A percentile compares a stretch with the other conserved stretches of the same genome.
Conservation (phyloP, 495 filamentous ascomycete genomes). For the Neohortaea acidophila region DNA sequence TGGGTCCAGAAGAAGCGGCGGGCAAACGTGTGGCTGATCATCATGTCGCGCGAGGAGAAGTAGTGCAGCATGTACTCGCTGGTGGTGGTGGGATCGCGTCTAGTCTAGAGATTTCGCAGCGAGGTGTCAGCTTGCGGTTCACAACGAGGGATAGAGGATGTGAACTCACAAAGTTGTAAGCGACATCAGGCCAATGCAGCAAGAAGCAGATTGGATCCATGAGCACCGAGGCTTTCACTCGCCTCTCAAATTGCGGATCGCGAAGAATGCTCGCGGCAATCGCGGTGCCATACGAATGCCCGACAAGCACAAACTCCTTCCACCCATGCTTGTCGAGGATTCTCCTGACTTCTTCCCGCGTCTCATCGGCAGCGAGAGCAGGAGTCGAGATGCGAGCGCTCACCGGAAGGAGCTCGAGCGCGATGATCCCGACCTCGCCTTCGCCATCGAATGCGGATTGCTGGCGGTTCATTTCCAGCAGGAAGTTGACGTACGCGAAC, state of each 20-base stretch:
- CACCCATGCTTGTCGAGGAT: constrained; percentile 39
- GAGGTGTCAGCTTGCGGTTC: background rate
- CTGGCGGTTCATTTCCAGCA: constrained; percentile 32
- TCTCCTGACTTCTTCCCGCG: constrained; percentile 36
- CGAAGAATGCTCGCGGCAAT: constrained; percentile 48
- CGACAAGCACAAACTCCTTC: constrained; percentile 38
- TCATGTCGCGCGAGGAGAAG: constrained; percentile 49
- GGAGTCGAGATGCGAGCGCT: constrained; percentile 42
- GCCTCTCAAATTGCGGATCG: constrained; percentile 25
- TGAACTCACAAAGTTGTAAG: constrained; percentile 44
- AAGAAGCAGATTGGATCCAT: constrained; percentile 52
- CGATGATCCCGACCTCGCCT: constrained; percentile 43
- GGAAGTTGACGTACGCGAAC: constrained; percentile 44
- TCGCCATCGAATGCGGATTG: constrained; percentile 13
- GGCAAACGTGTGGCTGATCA: constrained; percentile 41
- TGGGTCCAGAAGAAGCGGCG: constrained; percentile 55
- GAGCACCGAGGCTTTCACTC: constrained; percentile 37
- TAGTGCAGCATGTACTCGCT: constrained; percentile 54
- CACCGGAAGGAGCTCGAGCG: constrained; percentile 48
- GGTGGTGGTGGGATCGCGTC: constrained; percentile 36
- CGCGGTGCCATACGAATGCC: constrained; percentile 42
- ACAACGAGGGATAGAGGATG: background rate
- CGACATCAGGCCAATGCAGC: constrained; percentile 50
- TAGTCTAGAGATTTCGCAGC: constrained; percentile 25
- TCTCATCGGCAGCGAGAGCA: constrained; percentile 31